These are phyloP conservation scores for Dittrichia graveolens DNA, from an alignment of 129 eudicot genomes.

Conservation along the genomic window DNA sequence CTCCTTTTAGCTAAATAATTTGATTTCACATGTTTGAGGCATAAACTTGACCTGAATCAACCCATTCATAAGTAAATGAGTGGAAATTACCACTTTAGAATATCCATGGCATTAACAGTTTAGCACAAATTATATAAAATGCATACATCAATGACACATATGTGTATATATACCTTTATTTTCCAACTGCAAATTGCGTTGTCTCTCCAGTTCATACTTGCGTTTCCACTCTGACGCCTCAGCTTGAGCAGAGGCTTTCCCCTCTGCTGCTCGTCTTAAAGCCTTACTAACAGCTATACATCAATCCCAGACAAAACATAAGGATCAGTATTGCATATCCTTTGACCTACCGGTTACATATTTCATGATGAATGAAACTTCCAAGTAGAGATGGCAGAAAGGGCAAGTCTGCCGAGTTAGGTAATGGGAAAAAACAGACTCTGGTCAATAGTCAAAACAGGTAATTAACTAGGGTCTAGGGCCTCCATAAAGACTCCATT, in stretches of 20 bases:
- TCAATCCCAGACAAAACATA: constrained; percentile 11
- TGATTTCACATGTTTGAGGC: not conserved
- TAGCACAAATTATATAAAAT: not conserved
- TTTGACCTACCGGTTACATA: not conserved
- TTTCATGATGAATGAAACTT: not conserved
- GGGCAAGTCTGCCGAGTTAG: too few species aligned
- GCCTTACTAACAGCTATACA: constrained; percentile 86
- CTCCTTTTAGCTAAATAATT: not conserved
- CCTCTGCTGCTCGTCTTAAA: constrained; percentile 78
- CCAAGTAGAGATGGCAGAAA: too few species aligned
- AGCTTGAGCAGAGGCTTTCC: constrained; percentile 94
- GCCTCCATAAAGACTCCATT: too few species aligned
- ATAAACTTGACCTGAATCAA: too few species aligned
- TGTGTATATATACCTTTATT: constrained; percentile 51
- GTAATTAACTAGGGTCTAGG: too few species aligned
- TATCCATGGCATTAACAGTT: constrained; percentile 1
- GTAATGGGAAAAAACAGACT: too few species aligned
- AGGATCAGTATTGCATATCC: constrained; percentile 16
- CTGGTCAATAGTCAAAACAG: too few species aligned
- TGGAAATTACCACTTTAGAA: not conserved
- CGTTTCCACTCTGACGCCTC: constrained; percentile 99
- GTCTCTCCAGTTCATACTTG: constrained; percentile 82
- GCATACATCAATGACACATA: not conserved
- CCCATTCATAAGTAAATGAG: not conserved
- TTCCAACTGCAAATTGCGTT: constrained; percentile 67